Evolutionary conservation across 768 basidiomycete genomes (phyloP), one percentile per base, ranked within the genome.

Genomic region (Crassisporium funariophilum): DNA sequence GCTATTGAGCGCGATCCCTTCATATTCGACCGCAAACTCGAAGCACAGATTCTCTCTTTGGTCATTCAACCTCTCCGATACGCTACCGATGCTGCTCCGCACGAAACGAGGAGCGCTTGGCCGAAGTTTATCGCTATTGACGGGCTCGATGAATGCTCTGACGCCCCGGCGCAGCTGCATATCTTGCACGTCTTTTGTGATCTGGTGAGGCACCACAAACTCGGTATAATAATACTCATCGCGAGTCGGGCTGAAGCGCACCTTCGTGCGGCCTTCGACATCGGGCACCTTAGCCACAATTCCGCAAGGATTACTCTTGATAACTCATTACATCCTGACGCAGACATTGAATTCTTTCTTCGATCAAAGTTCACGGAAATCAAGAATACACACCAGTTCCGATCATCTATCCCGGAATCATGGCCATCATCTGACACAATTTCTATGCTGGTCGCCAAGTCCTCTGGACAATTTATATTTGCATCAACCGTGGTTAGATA

Each of bases 231-330:
- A 1, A 17, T 56, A 16, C 39, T 56, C 9, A 37, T 56, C 3
- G 19, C 55, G 3, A 53, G 52, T 16, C 51, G 55, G 9, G 48
- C 45, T 17, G 51, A 53, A 16, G 25, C 16, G 19, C 29, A 27
- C 10, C 46, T 56, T 20, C 37, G 27, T 6, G 7, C 15, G 5
- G 38, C 36, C n/a, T 50, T 50, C 39, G 9, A 34, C 21, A n/a
- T 10, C 3, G 24, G 23, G 1, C 2, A 16, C 2, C 33, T 40
- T 4, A 29, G 24, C 8, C 36, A 42, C 1, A 11, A 35, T 2
- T 38, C 51, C 1, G 25, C 37, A n/a, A 27, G 47, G 3, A n/a
- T 49, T 6, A 31, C 47, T 2, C 47, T 52, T 1, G 49, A 43
- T 29, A 31, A 49, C 4, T 40, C 27, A 15, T 49, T 49, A 22